Percentiles rank a stretch among this genome's conserved stretches.
phyloP scores from a whole-genome alignment of 129 eudicot species.

The Solidago caesia region DNA sequence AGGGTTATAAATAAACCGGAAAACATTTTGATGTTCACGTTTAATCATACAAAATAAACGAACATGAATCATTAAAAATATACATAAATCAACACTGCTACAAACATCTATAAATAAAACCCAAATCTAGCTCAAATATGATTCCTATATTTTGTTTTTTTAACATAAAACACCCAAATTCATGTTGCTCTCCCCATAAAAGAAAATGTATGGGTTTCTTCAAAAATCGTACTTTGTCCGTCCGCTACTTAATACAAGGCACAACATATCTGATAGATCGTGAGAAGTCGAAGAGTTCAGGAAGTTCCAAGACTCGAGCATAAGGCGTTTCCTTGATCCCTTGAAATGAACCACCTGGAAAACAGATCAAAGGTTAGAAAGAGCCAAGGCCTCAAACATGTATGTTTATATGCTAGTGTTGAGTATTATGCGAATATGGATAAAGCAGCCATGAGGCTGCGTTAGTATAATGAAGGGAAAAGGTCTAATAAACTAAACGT shows the following conservation, averaged over 20 bases:
- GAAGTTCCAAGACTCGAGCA: slow-evolving; percentile 94
- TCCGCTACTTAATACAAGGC: slow-evolving; percentile 76
- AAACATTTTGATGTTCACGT: no score
- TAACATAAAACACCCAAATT: background rate
- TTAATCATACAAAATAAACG: no score
- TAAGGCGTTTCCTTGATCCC: slow-evolving; percentile 85
- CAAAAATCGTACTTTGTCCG: slow-evolving; percentile 79
- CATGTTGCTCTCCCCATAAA: background rate
- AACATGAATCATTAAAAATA: background rate
- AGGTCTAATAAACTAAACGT: background rate
- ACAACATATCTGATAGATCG: slow-evolving; percentile 70
- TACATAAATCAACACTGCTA: background rate
- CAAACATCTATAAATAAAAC: background rate
- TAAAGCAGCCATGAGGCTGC: background rate
- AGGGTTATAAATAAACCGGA: no score
- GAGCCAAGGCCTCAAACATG: background rate
- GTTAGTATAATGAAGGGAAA: background rate
- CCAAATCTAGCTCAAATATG: background rate
- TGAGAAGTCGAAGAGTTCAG: slow-evolving; percentile 49
- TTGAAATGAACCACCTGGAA: slow-evolving; percentile 81
- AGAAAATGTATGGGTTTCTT: slow-evolving; percentile 5
- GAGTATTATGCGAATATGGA: background rate
- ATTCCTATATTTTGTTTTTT: no score
- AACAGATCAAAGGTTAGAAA: background rate
- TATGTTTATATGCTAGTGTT: background rate